Base-by-base conservation (phyloP, 2,329 filamentous ascomycete species). In the Ascosphaera apis region DNA sequence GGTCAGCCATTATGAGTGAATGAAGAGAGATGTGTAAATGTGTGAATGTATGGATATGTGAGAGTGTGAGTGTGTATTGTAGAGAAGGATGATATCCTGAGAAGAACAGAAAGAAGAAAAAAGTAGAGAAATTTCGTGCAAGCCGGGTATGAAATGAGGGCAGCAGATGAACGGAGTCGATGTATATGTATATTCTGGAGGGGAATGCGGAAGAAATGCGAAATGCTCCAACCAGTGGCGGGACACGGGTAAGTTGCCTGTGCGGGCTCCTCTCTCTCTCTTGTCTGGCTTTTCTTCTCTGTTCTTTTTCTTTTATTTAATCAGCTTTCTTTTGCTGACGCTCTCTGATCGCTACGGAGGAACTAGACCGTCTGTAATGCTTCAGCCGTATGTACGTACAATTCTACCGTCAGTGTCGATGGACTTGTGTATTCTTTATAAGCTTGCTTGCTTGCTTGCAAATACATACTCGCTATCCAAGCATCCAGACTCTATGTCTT, bases 1-100 rank as follows among this genome's bases (percentile, higher is more conserved):
- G 45, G 39, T 54, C 53, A 45, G 54, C 52, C 57, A 60, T 60
- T 44, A 47, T 56, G 49, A 43, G 41, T 42, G 39, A 38, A 38
- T 34, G 25, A 25, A 6, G 11, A 25, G 21, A 25, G 11, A 6
- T 25, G 11, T 25, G 21, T 25, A 6, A 11, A 11, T 5, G 11
- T 25, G 21, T 25, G 11, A 11, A 25, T 25, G 21, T 6, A 25
- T 11, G 11, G 21, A 6, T 6, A 25, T 25, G 21, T 5, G 21
- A 25, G 11, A 25, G 5, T 25, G 11, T 25, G 5, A 6, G 21
- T 6, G 11, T 5, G 21, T 25, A 11, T 25, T 25, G 21, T 5
- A 6, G 21, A 25, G 6, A 11, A 25, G 11, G 21, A 6, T 25
- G 21, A 25, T 25, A 25, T 25, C 21, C 11, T 25, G 21, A 25